Evolutionary conservation across 2,329 filamentous ascomycete species (phyloP), one percentile per base, ranked within the genome.

Genomic region (Paecilomyces variotii): DNA sequence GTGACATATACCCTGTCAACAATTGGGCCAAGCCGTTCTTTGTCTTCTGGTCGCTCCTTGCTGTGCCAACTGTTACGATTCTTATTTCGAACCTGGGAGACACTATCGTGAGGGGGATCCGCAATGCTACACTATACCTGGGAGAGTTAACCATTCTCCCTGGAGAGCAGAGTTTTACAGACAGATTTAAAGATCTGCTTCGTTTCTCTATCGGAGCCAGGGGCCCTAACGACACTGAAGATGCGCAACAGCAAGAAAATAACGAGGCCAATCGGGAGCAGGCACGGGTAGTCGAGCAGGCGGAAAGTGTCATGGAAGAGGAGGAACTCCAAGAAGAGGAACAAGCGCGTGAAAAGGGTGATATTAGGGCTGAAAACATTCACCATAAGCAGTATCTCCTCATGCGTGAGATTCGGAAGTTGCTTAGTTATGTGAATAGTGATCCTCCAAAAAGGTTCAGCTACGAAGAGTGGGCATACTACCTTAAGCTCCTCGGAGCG

Each of bases 131-230:
- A 0, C 78, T 82, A n/a, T 83, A 78, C 74, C 60, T 83, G 3
- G 82, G 80, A 11, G 78, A 80, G 30, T 62, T 84, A 26, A 84
- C 82, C 1, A 76, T 84, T 19, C 67, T 84, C 1, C 82, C 82
- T 1, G 77, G 75, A 7, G 80, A 82, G 32, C 63, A 75, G 55
- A 75, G 78, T 9, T 68, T 67, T 30, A 59, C 57, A 45, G 67
- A 66, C 10, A 62, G 66, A 5, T 54, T 73, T 27, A 67, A 65
- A 50, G 60, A 66, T 32, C 35, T 71, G 7, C 55, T 70, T 11
- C 65, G 64, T 14, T 45, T 45, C n/a, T n/a, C 62, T 62, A 25
- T 62, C 61, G 56, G 67, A 61, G 12, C 32, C 65, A 57, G 53
- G 63, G 58, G 35, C 61, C 9, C 30, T 5, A 59, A 64, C 24